A percentile compares a stretch with the other conserved stretches of the same genome.
Conservation (phyloP, 371 early-diverging fungal species). For the Batrachochytrium dendrobatidis region DNA sequence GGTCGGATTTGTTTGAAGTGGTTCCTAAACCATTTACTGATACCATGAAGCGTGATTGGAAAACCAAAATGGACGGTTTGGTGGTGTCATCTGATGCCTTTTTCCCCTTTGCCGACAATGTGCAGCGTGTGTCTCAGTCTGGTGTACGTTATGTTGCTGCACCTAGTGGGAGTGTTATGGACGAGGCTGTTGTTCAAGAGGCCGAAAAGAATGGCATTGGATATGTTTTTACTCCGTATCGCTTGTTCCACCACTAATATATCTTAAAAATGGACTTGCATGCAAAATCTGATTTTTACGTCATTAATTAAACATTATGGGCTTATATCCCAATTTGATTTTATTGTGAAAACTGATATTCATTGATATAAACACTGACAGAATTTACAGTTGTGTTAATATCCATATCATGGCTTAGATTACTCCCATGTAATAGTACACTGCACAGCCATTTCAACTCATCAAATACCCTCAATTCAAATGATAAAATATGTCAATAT, state of each 20-base stretch:
- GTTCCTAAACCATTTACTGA: constrained; percentile 74
- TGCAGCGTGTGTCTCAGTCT: constrained; percentile 76
- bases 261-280: background rate
- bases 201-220: constrained; percentile 80
- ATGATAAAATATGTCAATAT: no score
- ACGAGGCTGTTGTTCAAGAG: constrained; percentile 71
- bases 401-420: no score
- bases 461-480: no score
- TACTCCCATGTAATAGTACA: no score
- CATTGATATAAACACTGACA: no score
- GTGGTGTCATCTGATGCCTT: constrained; percentile 92
- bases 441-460: no score
- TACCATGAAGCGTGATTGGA: constrained; percentile 71
- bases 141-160: constrained; percentile 88
- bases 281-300: no score
- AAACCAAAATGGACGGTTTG: constrained; percentile 61
- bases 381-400: no score
- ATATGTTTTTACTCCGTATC: constrained; percentile 70
- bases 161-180: constrained; percentile 86
- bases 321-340: no score
- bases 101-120: constrained; percentile 97
- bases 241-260: constrained; percentile 90
- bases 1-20: constrained; percentile 64
- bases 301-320: no score
- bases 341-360: no score